A percentile compares a stretch with the other conserved stretches of the same genome.
phyloP scores from a whole-genome alignment of 768 basidiomycete genomes.

The Vararia minispora region DNA sequence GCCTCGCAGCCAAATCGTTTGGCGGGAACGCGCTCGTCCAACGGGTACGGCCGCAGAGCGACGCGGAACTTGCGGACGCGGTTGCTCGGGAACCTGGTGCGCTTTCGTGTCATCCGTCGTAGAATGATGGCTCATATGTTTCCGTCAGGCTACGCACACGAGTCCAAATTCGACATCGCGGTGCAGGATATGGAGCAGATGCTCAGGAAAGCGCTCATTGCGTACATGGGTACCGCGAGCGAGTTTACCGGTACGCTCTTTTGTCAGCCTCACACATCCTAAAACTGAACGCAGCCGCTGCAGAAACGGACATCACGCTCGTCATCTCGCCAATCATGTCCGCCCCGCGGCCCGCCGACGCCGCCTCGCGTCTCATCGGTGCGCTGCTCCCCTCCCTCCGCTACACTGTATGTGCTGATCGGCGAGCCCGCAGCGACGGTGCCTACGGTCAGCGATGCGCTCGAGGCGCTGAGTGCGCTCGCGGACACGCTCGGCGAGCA shows the following conservation, averaged over 20 bases:
- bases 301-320: slow-evolving; percentile 62
- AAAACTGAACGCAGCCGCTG: slow-evolving; percentile 1
- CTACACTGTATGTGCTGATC: neutral
- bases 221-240: slow-evolving; percentile 61
- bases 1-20: slow-evolving; percentile 63
- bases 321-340: slow-evolving; percentile 60
- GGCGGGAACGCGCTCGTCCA: slow-evolving; percentile 49
- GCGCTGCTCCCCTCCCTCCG: slow-evolving; percentile 13
- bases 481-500: slow-evolving; percentile 48
- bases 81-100: slow-evolving; percentile 44
- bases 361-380: slow-evolving; percentile 47
- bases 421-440: slow-evolving; percentile 46
- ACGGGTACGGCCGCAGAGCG: slow-evolving; percentile 49
- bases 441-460: slow-evolving; percentile 64
- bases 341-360: slow-evolving; percentile 46
- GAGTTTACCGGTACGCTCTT: slow-evolving; percentile 49
- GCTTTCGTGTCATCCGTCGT: slow-evolving; percentile 9
- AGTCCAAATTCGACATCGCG: slow-evolving; percentile 47
- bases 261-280: neutral
- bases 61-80: slow-evolving; percentile 49
- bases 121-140: slow-evolving; percentile 3
- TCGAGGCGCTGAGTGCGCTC: slow-evolving; percentile 55
- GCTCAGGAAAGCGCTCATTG: slow-evolving; percentile 49
- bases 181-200: slow-evolving; percentile 45
- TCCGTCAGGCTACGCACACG: slow-evolving; percentile 34